Evolutionary conservation across 306 rosid genomes (phyloP), one percentile per base, ranked within the genome.

Genomic region (Vigna unguiculata): DNA sequence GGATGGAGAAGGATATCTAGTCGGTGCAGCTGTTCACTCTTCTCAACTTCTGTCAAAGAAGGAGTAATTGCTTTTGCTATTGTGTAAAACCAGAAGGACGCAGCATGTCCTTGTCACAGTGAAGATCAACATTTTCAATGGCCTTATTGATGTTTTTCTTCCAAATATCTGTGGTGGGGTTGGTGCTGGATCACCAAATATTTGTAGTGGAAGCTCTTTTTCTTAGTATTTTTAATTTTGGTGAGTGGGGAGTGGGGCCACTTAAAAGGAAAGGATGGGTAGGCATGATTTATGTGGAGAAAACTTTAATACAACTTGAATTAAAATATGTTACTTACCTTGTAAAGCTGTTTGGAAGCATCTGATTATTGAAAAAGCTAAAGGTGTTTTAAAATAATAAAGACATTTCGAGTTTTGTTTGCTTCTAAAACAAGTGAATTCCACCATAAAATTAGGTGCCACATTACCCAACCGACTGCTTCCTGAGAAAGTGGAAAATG

Each of bases 241-340:
- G 86, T 77, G 24, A 87, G 82, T 90, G 96, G 96, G 76, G 76
- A 60, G 83, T 75, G 88, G 91, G 97, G 36, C 84, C 85, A 71
- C 47, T 58, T 11, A 72, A 88, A 88, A 76, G 83, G 72, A 75
- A 36, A 28, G 65, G 87, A 81, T 71, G 78, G 81, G 74, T 68
- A 71, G 68, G 73, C 55, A 83, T 86, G 75, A 87, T 90, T 89
- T 78, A 81, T 83, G 46, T 73, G 81, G 41, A 81, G 86, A 88
- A 82, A 85, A 52, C 40, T 82, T 65, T 75, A 81, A 68, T 80
- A 84, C 88, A 83, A 90, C 80, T 83, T 86, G 98, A 74, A 81
- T 69, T 87, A 70, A 79, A 83, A 76, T 80, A 83, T 85, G 87
- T 80, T 82, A 70, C 74, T 82, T 87, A 82, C 84, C 75, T 57